These are phyloP conservation scores for Monilinia polystroma DNA, from an alignment of 2,329 filamentous ascomycete genomes.

Conservation along the genomic window DNA sequence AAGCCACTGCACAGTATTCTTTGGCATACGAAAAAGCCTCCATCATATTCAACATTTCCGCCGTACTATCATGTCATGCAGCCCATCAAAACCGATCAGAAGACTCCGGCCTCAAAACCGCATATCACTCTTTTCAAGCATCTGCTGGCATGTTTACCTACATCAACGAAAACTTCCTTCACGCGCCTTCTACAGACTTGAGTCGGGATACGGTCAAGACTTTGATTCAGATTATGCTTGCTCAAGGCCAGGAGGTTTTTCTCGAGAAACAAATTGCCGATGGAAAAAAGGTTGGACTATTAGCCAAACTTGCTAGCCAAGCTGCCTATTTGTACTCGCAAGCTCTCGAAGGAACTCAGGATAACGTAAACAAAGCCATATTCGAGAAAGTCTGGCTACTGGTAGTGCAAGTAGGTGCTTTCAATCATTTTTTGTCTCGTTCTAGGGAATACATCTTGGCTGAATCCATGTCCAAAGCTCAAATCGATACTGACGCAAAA, in stretches of 20 bases:
- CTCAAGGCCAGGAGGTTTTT: conserved; percentile 96
- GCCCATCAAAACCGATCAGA: conserved; percentile 89
- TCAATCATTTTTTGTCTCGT: background rate
- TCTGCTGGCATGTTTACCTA: conserved; percentile 99
- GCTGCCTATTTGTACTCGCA: conserved; percentile 85
- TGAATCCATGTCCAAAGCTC: background rate
- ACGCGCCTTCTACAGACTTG: conserved; percentile 93
- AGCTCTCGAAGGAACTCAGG: conserved; percentile 84
- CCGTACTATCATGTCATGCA: conserved; percentile 93
- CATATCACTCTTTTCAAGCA: conserved; percentile 97
- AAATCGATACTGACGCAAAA: conserved; percentile 24
- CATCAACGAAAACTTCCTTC: conserved; percentile 98
- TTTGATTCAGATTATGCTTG: conserved; percentile 87
- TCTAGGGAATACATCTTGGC: background rate
- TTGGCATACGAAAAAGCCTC: conserved; percentile 97
- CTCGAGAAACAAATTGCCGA: conserved; percentile 93
- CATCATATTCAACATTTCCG: conserved; percentile 99
- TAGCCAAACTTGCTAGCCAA: conserved; percentile 92
- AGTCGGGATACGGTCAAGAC: conserved; percentile 96
- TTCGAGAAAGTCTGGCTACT: conserved; percentile 94
- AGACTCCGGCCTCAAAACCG: conserved; percentile 89
- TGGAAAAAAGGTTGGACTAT: conserved; percentile 84
- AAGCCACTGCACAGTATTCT: conserved; percentile 94
- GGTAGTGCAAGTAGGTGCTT: conserved; percentile 65
- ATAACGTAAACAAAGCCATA: conserved; percentile 84